phyloP scores from a whole-genome alignment of 177 flowering plant genomes.

The Vitis hybrid region DNA sequence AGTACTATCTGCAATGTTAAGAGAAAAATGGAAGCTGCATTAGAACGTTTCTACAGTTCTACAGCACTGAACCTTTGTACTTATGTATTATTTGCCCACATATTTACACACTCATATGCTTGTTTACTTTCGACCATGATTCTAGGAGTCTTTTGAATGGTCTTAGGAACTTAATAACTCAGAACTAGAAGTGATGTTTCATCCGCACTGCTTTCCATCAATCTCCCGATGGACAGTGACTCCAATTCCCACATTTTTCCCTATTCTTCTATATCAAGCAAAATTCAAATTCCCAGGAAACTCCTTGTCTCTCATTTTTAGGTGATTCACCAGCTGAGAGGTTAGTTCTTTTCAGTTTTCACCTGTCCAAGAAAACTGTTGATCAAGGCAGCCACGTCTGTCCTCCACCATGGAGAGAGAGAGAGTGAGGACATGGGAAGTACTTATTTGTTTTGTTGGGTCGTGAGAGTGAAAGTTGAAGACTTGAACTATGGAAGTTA shows the following conservation, averaged over 20 bases:
- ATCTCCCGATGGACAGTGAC: background rate
- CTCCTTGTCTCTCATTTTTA: conserved; percentile 11
- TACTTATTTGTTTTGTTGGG: conserved; percentile 11
- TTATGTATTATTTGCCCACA: too few species aligned
- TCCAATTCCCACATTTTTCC: background rate
- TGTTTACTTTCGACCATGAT: background rate
- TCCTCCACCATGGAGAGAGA: background rate
- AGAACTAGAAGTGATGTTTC: background rate
- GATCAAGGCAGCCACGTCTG: background rate
- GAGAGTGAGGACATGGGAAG: conserved; percentile 11
- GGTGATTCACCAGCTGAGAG: background rate
- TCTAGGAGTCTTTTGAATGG: background rate
- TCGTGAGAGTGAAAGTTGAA: conserved; percentile 11
- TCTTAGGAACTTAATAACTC: background rate
- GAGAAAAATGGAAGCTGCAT: too few species aligned
- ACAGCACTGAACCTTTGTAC: too few species aligned
- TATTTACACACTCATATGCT: too few species aligned
- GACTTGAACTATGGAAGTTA: background rate
- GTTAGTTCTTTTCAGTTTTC: conserved; percentile 11
- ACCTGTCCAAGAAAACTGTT: conserved; percentile 12
- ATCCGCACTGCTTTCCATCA: background rate
- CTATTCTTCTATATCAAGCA: background rate
- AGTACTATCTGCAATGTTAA: too few species aligned
- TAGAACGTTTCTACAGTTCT: too few species aligned
- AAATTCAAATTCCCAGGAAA: conserved; percentile 7